phyloP scores from a whole-genome alignment of 768 basidiomycete genomes.

The Mycena alexandri region DNA sequence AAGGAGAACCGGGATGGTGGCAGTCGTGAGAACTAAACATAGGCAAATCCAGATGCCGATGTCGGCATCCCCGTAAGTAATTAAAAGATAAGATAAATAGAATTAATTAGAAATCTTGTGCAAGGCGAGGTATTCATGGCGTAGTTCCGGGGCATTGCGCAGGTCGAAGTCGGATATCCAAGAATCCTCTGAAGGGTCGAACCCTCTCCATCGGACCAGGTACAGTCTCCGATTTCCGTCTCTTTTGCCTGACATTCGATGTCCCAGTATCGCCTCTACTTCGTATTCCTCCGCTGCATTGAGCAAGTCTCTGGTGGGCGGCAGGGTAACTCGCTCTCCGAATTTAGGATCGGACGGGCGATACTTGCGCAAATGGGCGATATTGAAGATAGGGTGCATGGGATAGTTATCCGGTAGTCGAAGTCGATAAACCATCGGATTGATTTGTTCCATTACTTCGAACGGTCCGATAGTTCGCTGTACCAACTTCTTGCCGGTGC shows the following conservation, averaged over 20 bases:
- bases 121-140: neutral
- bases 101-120: too few relatives aligned
- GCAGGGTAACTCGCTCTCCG: slow-evolving; percentile 29
- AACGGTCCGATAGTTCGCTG: too few relatives aligned
- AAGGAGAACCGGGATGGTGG: too few relatives aligned
- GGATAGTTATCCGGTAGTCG: slow-evolving; percentile 42
- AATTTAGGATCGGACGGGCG: slow-evolving; percentile 26
- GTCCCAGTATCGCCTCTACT: too few relatives aligned
- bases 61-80: too few relatives aligned
- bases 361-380: slow-evolving; percentile 42
- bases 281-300: slow-evolving; percentile 38
- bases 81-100: too few relatives aligned
- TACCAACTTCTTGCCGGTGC: slow-evolving; percentile 42
- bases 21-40: too few relatives aligned
- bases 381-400: slow-evolving; percentile 43
- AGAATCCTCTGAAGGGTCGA: slow-evolving; percentile 37
- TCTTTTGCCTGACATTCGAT: too few relatives aligned
- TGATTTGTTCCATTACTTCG: slow-evolving; percentile 24
- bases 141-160: slow-evolving; percentile 38
- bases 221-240: too few relatives aligned
- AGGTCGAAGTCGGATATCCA: slow-evolving; percentile 41
- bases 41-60: too few relatives aligned
- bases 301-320: slow-evolving; percentile 36
- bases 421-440: slow-evolving; percentile 41
- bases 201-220: too few relatives aligned